These are phyloP conservation scores for Cryphonectria nitschkei DNA, from an alignment of 2,329 filamentous ascomycete species.

Conservation along the genomic window DNA sequence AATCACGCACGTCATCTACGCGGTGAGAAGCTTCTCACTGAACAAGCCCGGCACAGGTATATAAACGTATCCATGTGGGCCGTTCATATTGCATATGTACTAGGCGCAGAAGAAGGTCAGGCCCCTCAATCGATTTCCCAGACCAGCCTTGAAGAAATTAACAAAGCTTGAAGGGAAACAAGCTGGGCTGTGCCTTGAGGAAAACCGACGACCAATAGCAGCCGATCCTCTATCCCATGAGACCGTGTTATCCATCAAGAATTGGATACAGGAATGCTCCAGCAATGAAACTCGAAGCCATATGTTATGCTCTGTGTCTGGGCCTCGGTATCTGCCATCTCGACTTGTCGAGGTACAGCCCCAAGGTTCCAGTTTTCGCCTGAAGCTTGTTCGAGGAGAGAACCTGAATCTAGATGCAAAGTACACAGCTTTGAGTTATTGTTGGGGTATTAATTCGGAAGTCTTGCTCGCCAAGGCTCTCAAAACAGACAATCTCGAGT, in stretches of 20 bases:
- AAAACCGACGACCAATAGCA: neutral
- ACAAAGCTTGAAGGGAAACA: neutral
- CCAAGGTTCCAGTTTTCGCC: neutral
- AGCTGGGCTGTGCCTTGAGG: accelerated
- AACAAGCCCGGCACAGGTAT: too few relatives aligned
- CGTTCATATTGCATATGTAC: too few relatives aligned
- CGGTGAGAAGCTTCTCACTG: too few relatives aligned
- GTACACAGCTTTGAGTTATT: neutral
- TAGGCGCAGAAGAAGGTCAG: neutral
- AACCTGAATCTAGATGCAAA: neutral
- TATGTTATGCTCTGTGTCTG: neutral
- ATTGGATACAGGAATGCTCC: neutral
- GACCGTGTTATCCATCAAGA: neutral
- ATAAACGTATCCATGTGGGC: too few relatives aligned
- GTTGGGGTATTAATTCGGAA: neutral
- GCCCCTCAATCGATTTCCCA: neutral
- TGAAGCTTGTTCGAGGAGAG: neutral
- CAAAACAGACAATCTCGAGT: neutral
- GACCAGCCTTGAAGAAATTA: too few relatives aligned
- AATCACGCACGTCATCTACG: too few relatives aligned
- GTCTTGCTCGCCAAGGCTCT: neutral
- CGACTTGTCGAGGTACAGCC: neutral
- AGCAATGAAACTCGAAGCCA: neutral
- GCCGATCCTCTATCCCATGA: neutral
- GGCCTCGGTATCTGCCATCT: neutral